Evolutionary conservation across 2,329 filamentous ascomycete genomes (phyloP), one percentile per base, ranked within the genome.

Genomic region (Teratosphaeria gauchensis): DNA sequence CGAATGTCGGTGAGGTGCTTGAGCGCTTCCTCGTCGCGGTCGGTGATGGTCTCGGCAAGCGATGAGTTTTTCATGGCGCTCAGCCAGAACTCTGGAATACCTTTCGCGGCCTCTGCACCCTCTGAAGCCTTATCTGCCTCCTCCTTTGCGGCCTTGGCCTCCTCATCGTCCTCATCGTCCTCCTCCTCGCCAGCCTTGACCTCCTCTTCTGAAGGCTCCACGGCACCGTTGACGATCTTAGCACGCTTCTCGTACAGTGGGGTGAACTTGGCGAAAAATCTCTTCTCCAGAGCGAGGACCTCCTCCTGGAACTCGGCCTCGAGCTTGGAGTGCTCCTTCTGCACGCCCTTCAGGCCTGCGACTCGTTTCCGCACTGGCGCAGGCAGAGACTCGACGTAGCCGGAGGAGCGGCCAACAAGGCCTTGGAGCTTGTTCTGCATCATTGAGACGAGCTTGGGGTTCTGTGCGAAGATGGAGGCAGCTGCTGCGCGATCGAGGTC

Each of bases 11-110:
- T 87, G 59, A 99, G 82, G 72, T 87, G 82, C 79, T 95, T 95
- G 59, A 99, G 86, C 56, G 92, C 94, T 66, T 84, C 86, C 83
- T 99, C 94, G 73, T 99, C 94, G 65, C 91, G 89, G 70, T 97
- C 94, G 70, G 94, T 99, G 74, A 99, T 96, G 85, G 96, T 96
- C 78, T 99, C 95, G 58, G 92, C 90, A 58, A 99, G 86, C 32
- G 92, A 95, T 75, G 96, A 92, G 82, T 99, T 99, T 84, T 99
- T 99, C 92, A 99, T 97, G 68, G 95, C 92, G 62, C 92, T 96
- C 55, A 99, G 83, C 94, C 94, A 99, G 83, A 99, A 99, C 78
- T 99, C 94, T 63, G 94, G 94, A 63, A 99, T 96, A 76, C 94
- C 94, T 70, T 85, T 81, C 64, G 77, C 75, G 33, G 78, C 74